Conservation (phyloP, 306 rosid genomes). For the Lathyrus sativus region DNA sequence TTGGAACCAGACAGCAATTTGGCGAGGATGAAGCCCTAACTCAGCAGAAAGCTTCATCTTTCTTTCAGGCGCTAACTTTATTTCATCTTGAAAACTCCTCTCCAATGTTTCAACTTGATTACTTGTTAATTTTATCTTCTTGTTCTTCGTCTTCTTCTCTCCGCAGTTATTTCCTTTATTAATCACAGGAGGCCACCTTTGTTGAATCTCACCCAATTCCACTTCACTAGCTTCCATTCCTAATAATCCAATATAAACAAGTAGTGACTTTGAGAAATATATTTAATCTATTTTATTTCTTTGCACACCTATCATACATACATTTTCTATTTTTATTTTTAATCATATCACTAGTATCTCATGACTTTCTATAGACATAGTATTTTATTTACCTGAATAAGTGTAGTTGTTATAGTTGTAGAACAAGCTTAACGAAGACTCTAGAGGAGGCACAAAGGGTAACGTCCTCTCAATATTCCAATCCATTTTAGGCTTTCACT, state of each 20-base stretch:
- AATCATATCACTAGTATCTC: too few species aligned
- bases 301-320: too few species aligned
- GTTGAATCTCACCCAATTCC: conserved; percentile 40
- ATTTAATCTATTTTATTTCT: too few species aligned
- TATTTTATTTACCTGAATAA: conserved; percentile 51
- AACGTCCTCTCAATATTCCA: conserved; percentile 59
- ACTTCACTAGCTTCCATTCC: conserved; percentile 66
- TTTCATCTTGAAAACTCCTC: conserved; percentile 82
- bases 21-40: conserved; percentile 84
- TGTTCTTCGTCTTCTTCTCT: conserved; percentile 58
- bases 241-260: conserved; percentile 2
- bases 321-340: too few species aligned
- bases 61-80: conserved; percentile 80
- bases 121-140: conserved; percentile 39
- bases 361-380: too few species aligned
- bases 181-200: conserved; percentile 10
- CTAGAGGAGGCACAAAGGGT: conserved; percentile 62
- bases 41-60: conserved; percentile 84
- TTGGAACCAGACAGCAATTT: conserved; percentile 41
- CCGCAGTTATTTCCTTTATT: conserved; percentile 15
- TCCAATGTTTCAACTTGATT: conserved; percentile 76
- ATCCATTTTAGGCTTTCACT: conserved; percentile 59
- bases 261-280: background rate
- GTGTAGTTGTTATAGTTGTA: conserved; percentile 58
- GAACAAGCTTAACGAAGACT: conserved; percentile 69